Evolutionary conservation across 2,329 filamentous ascomycete genomes (phyloP), one percentile per base, ranked within the genome.

Genomic region (Hyphodiscus sp.): DNA sequence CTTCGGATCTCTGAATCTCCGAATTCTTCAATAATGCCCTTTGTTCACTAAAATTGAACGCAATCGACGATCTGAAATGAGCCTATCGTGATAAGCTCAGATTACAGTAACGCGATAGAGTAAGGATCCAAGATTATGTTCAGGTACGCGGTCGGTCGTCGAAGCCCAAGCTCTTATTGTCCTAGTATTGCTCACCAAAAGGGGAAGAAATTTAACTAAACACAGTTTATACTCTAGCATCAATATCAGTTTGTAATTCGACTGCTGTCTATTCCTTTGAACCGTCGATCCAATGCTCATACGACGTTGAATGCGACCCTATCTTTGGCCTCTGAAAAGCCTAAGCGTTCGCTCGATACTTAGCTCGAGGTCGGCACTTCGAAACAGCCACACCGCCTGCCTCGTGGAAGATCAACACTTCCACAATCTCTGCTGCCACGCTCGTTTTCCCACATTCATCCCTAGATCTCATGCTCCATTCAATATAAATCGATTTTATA

Each of bases 401-500:
- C 33, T 38, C 33, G 33, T n/a, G 33, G 33, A 38, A 38, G 33
- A 23, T 26, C 45, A 46, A 9, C 33, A 38, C 45, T 23, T 20
- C 20, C n/a, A 26, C 19, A 29, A 50, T 45, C 51, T 52, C 55
- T 54, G 57, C 47, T 56, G 42, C 48, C 54, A 55, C 56, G 47
- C 49, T 57, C 60, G 50, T 57, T 61, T 51, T 49, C 49, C 47
- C 41, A 50, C 41, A 49, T 30, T 50, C 51, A 56, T 58, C 44
- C 47, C 51, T 53, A 58, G 50, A 58, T 56, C 57, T 55, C 53
- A 61, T 59, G 60, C 50, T 52, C 47, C 47, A 45, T 30, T 44
- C 49, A 47, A 20, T 48, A 41, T 56, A 53, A 33, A 55, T 51
- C 33, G 26, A 45, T 45, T 49, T 29, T 26, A 55, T 45, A 51